Evolutionary conservation across 768 basidiomycete species (phyloP).

Genomic region (Lyophyllum semitale): DNA sequence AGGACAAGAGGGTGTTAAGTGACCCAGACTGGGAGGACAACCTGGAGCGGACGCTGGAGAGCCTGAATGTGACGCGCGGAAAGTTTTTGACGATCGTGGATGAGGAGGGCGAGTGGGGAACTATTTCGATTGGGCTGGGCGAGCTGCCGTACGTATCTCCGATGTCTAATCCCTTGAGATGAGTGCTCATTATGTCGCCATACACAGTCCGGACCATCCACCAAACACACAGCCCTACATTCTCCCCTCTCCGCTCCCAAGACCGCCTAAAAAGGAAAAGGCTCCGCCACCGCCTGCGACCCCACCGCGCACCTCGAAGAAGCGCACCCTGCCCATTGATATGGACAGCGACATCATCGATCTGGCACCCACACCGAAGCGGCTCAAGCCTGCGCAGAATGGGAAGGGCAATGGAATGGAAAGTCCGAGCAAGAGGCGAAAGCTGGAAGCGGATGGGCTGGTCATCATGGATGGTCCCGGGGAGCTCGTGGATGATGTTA

Average conservation of each 20-base stretch:
- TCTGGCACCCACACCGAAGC: slow-evolving; percentile 61
- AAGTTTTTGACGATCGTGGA: slow-evolving; percentile 90
- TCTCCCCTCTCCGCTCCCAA: slow-evolving; percentile 65
- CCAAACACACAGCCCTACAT: slow-evolving; percentile 54
- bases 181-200: slow-evolving; percentile 6
- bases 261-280: slow-evolving; percentile 47
- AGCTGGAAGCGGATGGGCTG: slow-evolving; percentile 75
- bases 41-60: slow-evolving; percentile 74
- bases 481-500: slow-evolving; percentile 60
- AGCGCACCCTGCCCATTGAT: slow-evolving; percentile 59
- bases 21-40: slow-evolving; percentile 98
- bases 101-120: slow-evolving; percentile 78
- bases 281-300: slow-evolving; percentile 39
- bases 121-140: slow-evolving; percentile 70
- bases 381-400: slow-evolving; percentile 31
- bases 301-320: slow-evolving; percentile 43
- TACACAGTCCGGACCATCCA: slow-evolving; percentile 56
- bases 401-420: slow-evolving; percentile 22
- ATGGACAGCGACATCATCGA: slow-evolving; percentile 55
- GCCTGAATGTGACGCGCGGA: slow-evolving; percentile 76
- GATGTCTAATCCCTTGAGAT: neutral
- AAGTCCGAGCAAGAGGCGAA: slow-evolving; percentile 66
- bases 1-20: slow-evolving; percentile 82
- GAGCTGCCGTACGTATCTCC: slow-evolving; percentile 66
- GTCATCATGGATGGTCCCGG: slow-evolving; percentile 62